phyloP scores from a whole-genome alignment of 208 protist genomes.

The Leishmania tropica region DNA sequence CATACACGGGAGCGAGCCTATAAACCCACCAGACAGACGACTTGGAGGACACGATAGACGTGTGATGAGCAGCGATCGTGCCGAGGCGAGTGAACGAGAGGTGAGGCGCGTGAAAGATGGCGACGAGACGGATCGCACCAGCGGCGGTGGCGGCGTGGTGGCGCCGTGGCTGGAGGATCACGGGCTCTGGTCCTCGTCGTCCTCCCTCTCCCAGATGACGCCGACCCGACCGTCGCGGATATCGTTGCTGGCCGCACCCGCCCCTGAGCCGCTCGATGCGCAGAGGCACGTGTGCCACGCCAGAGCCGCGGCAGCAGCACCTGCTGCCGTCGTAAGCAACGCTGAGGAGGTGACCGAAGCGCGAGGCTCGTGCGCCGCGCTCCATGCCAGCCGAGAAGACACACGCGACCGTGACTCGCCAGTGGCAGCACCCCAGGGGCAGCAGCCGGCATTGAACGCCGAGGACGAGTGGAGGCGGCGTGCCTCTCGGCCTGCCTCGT shows the following conservation, averaged over 20 bases:
- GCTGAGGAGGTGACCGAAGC: not conserved
- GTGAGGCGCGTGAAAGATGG: not conserved
- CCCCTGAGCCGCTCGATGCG: not conserved
- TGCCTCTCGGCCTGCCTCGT: not conserved
- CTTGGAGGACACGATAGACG: not conserved
- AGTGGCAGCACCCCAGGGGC: not conserved
- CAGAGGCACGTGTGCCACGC: not conserved
- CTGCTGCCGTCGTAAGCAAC: not conserved
- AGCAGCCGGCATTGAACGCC: not conserved
- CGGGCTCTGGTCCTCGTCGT: slow-evolving; percentile 12
- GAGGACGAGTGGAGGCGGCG: not conserved
- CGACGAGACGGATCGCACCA: not conserved
- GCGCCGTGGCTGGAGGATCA: slow-evolving; percentile 12
- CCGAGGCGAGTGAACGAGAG: not conserved
- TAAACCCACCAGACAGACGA: not conserved
- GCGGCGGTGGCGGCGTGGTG: not conserved
- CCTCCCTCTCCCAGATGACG: not conserved
- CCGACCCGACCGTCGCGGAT: not conserved
- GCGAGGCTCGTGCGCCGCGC: not conserved
- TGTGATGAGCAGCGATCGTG: not conserved
- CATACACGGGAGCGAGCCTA: not conserved
- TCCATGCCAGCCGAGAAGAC: not conserved
- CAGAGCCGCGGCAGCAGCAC: not conserved
- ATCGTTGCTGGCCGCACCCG: not conserved
- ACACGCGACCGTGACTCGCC: not conserved